These are phyloP conservation scores for Leucocoprinus birnbaumii DNA, from an alignment of 768 basidiomycete genomes.

Conservation along the genomic window DNA sequence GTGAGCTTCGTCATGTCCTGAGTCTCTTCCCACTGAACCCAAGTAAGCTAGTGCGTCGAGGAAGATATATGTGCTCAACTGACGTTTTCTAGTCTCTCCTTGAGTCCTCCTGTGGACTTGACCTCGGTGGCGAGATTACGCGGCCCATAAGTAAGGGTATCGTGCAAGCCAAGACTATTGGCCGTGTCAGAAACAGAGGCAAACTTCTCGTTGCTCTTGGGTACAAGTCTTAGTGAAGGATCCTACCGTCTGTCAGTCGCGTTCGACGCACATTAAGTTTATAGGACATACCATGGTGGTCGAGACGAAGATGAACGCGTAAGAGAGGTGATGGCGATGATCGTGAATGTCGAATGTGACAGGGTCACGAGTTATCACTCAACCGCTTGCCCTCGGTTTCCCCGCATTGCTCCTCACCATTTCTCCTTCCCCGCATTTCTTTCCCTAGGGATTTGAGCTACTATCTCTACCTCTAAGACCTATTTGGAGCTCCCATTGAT, in stretches of 20 bases:
- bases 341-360: constrained; percentile 13
- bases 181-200: constrained; percentile 68
- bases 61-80: constrained; percentile 17
- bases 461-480: no score
- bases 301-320: constrained; percentile 21
- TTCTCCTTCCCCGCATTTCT: background rate
- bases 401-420: background rate
- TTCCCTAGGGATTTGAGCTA: background rate
- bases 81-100: constrained; percentile 77
- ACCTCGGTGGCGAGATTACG: constrained; percentile 77
- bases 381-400: background rate
- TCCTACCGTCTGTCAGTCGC: constrained; percentile 27
- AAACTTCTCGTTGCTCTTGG: constrained; percentile 47
- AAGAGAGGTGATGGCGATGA: constrained; percentile 14
- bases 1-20: constrained; percentile 86
- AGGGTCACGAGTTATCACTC: constrained; percentile 10
- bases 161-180: constrained; percentile 81
- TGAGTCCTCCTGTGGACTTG: constrained; percentile 57
- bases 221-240: constrained; percentile 63
- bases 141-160: constrained; percentile 83
- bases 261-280: background rate
- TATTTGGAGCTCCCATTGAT: no score
- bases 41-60: background rate
- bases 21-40: constrained; percentile 84
- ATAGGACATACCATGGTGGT: constrained; percentile 25